Conservation (phyloP, 495 filamentous ascomycete genomes). For the Bacidia gigantensis region DNA sequence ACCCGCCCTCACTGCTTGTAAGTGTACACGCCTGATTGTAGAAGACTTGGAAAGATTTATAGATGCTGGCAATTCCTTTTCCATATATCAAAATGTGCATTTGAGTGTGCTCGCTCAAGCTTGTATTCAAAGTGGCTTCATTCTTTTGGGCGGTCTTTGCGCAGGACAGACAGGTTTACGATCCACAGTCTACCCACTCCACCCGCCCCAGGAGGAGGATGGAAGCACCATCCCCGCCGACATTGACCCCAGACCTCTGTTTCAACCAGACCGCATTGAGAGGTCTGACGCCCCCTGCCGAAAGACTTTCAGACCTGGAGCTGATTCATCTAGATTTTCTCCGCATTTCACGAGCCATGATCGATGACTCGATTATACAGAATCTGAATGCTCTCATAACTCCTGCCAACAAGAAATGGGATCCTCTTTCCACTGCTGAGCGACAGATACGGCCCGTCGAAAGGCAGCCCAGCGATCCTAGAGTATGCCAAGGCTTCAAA, state of each 20-base stretch:
- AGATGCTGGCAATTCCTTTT: too few relatives aligned
- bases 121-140: neutral
- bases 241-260: conserved; percentile 78
- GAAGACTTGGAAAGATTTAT: too few relatives aligned
- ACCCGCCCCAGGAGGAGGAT: conserved; percentile 28
- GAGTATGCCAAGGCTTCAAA: conserved; percentile 58
- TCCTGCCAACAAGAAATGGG: conserved; percentile 57
- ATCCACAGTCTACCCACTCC: neutral
- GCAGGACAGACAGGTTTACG: neutral
- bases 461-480: conserved; percentile 38
- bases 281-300: too few relatives aligned
- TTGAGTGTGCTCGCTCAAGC: too few relatives aligned
- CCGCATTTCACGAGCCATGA: conserved; percentile 66
- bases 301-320: too few relatives aligned
- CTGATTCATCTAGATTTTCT: conserved; percentile 59
- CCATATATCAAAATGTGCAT: too few relatives aligned
- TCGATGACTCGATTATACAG: conserved; percentile 88
- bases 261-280: conserved; percentile 73
- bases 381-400: conserved; percentile 84
- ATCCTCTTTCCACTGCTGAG: conserved; percentile 60
- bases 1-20: too few relatives aligned
- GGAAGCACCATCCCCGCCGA: conserved; percentile 45
- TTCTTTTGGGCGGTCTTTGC: neutral
- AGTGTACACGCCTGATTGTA: too few relatives aligned
- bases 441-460: conserved; percentile 34